Evolutionary conservation across 2,329 filamentous ascomycete genomes (phyloP), one percentile per base, ranked within the genome.

Genomic region (Venturia carpophila): DNA sequence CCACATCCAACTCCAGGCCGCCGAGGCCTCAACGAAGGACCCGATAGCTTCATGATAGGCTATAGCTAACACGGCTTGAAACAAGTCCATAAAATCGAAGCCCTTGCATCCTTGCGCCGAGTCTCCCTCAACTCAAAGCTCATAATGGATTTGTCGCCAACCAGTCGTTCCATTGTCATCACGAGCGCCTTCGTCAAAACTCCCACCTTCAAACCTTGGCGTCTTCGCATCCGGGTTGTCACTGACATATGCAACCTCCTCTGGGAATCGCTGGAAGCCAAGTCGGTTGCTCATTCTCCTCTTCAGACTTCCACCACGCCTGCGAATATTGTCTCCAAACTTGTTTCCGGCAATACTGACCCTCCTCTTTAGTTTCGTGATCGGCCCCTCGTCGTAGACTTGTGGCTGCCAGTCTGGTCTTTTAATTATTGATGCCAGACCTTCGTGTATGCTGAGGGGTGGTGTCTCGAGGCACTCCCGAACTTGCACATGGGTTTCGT

Each of bases 241-340:
- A 10, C 5, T 21, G 11, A 52, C 47, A 52, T 52, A 52, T 21
- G 21, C 47, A 21, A 52, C 47, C 45, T 49, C n/a, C 3, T 27
- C 47, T 11, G 47, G 47, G 15, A 27, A 52, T 10, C 37, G 52
- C 30, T 58, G 52, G 19, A 58, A 19, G 15, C 52, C 52, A 37
- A 58, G 19, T 0, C 27, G 27, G 17, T 58, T 58, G 11, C 52
- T 37, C 52, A 58, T 37, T 30, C 19, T 58, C 30, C 52, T 58
- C 19, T 58, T 58, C 30, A 58, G 52, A 37, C 52, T 58, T 34
- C 52, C 52, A 37, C 52, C 30, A 58, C 27, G 27, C 30, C 52
- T 58, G 27, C 52, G 30, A 37, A 58, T 37, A 15, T 58, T 58
- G 27, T 58, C 30, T 37, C 52, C 52, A 58, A 58, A 21, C 52